phyloP scores from a whole-genome alignment of 2,329 filamentous ascomycete genomes.

The Cladosporium velox region DNA sequence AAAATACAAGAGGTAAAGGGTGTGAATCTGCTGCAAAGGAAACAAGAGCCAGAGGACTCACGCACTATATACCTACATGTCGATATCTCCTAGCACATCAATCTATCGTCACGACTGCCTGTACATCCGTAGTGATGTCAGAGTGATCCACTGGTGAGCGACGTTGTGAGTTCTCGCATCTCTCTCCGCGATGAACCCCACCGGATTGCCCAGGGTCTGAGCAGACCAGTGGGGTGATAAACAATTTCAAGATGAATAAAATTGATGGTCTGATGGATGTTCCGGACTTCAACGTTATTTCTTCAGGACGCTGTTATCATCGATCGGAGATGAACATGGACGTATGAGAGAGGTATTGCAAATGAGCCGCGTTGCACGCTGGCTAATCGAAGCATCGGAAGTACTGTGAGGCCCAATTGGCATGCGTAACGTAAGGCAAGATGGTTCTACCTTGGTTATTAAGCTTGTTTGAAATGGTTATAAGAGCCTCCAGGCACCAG shows the following conservation, averaged over 20 bases:
- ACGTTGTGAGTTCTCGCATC: constrained; percentile 2
- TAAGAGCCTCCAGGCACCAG: background rate
- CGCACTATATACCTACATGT: background rate
- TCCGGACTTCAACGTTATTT: background rate
- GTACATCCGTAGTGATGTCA: constrained; percentile 14
- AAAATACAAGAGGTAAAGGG: background rate
- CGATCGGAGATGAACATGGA: background rate
- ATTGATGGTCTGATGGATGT: background rate
- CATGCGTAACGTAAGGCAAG: background rate
- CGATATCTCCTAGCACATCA: constrained; percentile 5
- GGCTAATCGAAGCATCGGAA: background rate
- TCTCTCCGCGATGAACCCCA: constrained; percentile 9
- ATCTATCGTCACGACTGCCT: constrained; percentile 14
- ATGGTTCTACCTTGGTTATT: background rate
- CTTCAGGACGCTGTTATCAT: background rate
- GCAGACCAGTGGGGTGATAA: background rate
- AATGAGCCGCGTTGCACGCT: background rate
- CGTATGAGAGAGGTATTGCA: background rate
- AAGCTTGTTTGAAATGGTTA: background rate
- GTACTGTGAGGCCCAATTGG: background rate
- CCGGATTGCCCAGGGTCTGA: background rate
- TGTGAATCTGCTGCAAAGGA: background rate
- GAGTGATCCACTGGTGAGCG: constrained; percentile 16
- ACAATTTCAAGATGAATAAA: background rate
- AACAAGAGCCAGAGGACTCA: background rate